These are phyloP conservation scores for Chytriomyces sp. DNA, from an alignment of 192 early-diverging fungal genomes.

Conservation along the genomic window DNA sequence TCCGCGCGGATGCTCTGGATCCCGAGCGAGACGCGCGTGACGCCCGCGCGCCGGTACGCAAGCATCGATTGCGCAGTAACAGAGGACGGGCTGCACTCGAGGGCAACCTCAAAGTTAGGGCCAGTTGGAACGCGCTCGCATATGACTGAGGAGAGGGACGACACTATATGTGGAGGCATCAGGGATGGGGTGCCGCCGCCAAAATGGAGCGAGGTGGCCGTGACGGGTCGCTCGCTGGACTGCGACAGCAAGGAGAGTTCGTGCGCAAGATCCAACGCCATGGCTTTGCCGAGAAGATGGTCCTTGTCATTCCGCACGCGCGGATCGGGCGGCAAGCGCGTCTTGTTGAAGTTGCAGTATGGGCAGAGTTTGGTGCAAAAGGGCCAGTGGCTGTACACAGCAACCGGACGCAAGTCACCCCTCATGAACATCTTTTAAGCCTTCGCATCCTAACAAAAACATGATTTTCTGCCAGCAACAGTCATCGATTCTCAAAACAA, in stretches of 20 bases:
- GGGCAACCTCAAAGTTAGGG: slow-evolving; percentile 47
- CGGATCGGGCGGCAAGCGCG: neutral
- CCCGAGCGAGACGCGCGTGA: slow-evolving; percentile 57
- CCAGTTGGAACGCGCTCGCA: slow-evolving; percentile 26
- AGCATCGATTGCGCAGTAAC: slow-evolving; percentile 39
- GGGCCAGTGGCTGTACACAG: slow-evolving; percentile 62
- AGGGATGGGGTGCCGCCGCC: slow-evolving; percentile 59
- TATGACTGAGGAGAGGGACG: slow-evolving; percentile 16
- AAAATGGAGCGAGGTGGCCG: slow-evolving; percentile 45
- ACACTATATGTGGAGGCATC: slow-evolving; percentile 9
- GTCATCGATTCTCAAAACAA: no score
- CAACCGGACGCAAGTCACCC: neutral
- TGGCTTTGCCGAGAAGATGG: neutral
- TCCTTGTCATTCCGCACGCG: neutral
- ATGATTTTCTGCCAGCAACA: no score
- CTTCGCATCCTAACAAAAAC: no score
- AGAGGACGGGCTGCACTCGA: slow-evolving; percentile 42
- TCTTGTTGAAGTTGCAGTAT: slow-evolving; percentile 59
- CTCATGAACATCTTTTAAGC: no score
- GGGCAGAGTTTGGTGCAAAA: slow-evolving; percentile 54
- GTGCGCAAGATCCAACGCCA: neutral
- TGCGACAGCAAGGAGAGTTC: neutral
- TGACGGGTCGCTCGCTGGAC: neutral
- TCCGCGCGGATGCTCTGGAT: slow-evolving; percentile 51
- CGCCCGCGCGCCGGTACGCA: slow-evolving; percentile 30